Evolutionary conservation across 1,284 basidiomycete genomes (phyloP).

Genomic region (Mycena citricolor): DNA sequence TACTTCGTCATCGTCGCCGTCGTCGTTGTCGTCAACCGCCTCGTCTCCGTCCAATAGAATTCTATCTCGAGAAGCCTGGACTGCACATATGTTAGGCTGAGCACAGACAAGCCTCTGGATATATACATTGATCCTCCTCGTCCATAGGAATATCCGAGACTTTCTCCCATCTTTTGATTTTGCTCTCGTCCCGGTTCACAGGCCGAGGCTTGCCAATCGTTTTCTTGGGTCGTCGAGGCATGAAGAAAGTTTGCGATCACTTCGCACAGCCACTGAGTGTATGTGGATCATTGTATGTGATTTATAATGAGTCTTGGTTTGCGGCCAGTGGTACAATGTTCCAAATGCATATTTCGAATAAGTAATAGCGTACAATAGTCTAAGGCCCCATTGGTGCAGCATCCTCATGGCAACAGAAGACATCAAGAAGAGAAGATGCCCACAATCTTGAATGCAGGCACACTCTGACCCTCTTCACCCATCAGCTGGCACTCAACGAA

Average conservation of each 20-base stretch:
- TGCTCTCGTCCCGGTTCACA: slow-evolving; percentile 49
- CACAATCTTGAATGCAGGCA: slow-evolving; percentile 81
- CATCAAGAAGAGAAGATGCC: slow-evolving; percentile 57
- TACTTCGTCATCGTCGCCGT: slow-evolving; percentile 69
- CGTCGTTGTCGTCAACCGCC: slow-evolving; percentile 36
- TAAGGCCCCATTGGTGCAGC: slow-evolving; percentile 1
- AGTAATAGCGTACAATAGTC: slow-evolving; percentile 16
- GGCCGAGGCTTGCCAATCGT: slow-evolving; percentile 41
- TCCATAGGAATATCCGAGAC: slow-evolving; percentile 68
- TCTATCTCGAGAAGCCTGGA: slow-evolving; percentile 72
- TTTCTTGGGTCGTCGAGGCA: slow-evolving; percentile 23
- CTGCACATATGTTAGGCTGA: slow-evolving; percentile 35
- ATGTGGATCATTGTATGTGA: too few relatives aligned
- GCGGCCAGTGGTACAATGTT: too few relatives aligned
- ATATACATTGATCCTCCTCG: slow-evolving; percentile 75
- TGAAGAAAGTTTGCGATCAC: too few relatives aligned
- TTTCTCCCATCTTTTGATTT: slow-evolving; percentile 64
- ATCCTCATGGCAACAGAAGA: background rate
- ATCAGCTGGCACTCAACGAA: slow-evolving; percentile 81
- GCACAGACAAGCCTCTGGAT: slow-evolving; percentile 17
- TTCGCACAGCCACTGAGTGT: too few relatives aligned
- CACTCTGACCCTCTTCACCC: slow-evolving; percentile 76
- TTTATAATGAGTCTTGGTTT: too few relatives aligned
- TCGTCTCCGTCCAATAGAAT: slow-evolving; percentile 70
- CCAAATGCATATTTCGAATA: too few relatives aligned